Conservation (phyloP, 1,139 yeast genomes). For the Saccharomycopsis hybrid region DNA sequence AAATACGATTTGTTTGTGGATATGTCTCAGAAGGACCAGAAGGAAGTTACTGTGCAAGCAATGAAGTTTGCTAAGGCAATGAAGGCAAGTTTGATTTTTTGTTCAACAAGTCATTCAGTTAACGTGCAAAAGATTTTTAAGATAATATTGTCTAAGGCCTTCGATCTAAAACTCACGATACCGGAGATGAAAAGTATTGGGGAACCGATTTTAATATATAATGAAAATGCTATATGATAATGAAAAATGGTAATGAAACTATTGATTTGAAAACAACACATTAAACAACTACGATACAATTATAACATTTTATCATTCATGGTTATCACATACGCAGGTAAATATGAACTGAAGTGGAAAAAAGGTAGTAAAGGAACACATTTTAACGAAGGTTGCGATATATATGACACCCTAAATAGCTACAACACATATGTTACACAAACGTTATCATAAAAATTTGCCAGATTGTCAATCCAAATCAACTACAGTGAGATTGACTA, state of each 20-base stretch:
- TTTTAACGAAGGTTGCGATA: too few species aligned
- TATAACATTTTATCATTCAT: too few species aligned
- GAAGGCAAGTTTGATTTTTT: constrained; percentile 85
- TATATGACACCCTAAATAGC: too few species aligned
- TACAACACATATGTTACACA: too few species aligned
- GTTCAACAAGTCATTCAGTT: constrained; percentile 89
- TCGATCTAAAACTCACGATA: constrained; percentile 75
- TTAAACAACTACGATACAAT: too few species aligned
- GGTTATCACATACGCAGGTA: too few species aligned
- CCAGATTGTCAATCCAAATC: too few species aligned
- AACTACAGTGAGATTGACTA: too few species aligned
- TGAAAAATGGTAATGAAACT: too few species aligned
- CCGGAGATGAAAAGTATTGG: constrained; percentile 82
- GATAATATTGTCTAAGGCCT: constrained; percentile 84
- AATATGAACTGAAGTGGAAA: not conserved
- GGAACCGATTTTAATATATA: constrained; percentile 81
- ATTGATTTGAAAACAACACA: too few species aligned
- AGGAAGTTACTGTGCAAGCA: constrained; percentile 79
- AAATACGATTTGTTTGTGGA: constrained; percentile 87
- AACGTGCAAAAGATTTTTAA: constrained; percentile 94
- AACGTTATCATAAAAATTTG: too few species aligned
- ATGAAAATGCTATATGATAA: constrained; percentile 24
- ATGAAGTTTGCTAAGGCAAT: constrained; percentile 84
- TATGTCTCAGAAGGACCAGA: constrained; percentile 73
- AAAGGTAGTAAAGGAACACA: too few species aligned